Evolutionary conservation across 768 basidiomycete genomes (phyloP).

Genomic region (Lactifluus rugatus): DNA sequence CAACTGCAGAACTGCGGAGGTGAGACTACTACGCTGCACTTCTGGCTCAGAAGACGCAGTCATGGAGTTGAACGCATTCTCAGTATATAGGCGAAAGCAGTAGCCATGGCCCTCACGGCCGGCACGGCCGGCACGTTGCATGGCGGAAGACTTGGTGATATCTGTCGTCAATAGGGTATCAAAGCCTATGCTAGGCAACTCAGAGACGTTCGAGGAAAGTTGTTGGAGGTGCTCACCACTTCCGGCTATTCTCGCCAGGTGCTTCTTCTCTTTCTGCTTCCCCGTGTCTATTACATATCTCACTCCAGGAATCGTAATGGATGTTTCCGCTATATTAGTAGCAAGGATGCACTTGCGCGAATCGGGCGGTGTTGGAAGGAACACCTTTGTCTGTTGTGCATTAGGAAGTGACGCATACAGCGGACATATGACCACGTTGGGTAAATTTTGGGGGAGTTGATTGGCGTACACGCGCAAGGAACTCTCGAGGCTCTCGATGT

Average conservation of each 20-base stretch:
- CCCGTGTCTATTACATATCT: conserved; percentile 95
- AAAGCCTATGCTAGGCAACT: conserved; percentile 46
- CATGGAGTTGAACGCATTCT: conserved; percentile 63
- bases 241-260: conserved; percentile 57
- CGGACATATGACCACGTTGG: conserved; percentile 61
- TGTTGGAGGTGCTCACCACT: conserved; percentile 38
- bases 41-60: conserved; percentile 68
- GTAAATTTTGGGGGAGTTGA: conserved; percentile 42
- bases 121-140: conserved; percentile 91
- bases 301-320: conserved; percentile 93
- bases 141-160: conserved; percentile 84
- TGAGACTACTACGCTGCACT: conserved; percentile 79
- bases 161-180: conserved; percentile 77
- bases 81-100: conserved; percentile 91
- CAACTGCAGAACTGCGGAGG: conserved; percentile 75
- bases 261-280: conserved; percentile 91
- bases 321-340: conserved; percentile 97
- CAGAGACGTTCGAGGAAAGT: neutral
- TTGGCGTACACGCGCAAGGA: conserved; percentile 61
- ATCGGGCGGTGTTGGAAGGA: conserved; percentile 51
- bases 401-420: conserved; percentile 85
- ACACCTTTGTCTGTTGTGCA: conserved; percentile 69
- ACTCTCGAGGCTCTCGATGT: conserved; percentile 81
- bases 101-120: conserved; percentile 86
- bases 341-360: conserved; percentile 88